A percentile compares a stretch with the other conserved stretches of the same genome.
These are phyloP conservation scores for Pestalotiopsis sp. DNA, from an alignment of 2,329 filamentous ascomycete genomes.

Conservation along the genomic window DNA sequence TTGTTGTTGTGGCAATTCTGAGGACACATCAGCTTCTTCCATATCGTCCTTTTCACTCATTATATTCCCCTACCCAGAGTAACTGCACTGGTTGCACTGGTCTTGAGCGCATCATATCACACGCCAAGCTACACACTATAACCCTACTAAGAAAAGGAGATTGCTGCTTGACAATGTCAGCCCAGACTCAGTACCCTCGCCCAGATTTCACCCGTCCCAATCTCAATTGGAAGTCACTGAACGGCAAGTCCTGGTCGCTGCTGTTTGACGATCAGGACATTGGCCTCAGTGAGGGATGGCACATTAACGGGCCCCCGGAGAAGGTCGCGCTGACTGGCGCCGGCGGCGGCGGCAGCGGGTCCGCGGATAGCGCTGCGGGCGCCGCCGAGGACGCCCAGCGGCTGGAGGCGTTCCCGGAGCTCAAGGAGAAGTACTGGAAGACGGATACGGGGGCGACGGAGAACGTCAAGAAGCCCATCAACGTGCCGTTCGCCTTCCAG, in stretches of 20 bases:
- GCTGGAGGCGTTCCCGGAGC: slow-evolving; percentile 51
- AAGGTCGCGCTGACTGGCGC: slow-evolving; percentile 34
- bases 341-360: slow-evolving; percentile 12
- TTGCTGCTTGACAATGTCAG: slow-evolving; percentile 25
- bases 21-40: not conserved
- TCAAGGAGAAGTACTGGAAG: slow-evolving; percentile 49
- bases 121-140: not conserved
- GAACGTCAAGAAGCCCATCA: slow-evolving; percentile 54
- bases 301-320: slow-evolving; percentile 50
- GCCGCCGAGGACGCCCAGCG: slow-evolving; percentile 44
- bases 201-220: slow-evolving; percentile 63
- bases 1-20: not conserved
- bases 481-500: slow-evolving; percentile 69
- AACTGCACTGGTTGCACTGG: not conserved
- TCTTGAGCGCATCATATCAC: not conserved
- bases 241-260: slow-evolving; percentile 63
- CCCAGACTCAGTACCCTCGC: slow-evolving; percentile 55
- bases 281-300: slow-evolving; percentile 57
- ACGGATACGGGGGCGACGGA: slow-evolving; percentile 27
- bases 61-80: not conserved
- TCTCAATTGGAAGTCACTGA: slow-evolving; percentile 61
- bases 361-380: slow-evolving; percentile 10
- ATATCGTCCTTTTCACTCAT: not conserved
- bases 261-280: slow-evolving; percentile 66
- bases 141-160: not conserved